phyloP scores from a whole-genome alignment of 495 filamentous ascomycete species.

The Hyaloscypha finlandica region DNA sequence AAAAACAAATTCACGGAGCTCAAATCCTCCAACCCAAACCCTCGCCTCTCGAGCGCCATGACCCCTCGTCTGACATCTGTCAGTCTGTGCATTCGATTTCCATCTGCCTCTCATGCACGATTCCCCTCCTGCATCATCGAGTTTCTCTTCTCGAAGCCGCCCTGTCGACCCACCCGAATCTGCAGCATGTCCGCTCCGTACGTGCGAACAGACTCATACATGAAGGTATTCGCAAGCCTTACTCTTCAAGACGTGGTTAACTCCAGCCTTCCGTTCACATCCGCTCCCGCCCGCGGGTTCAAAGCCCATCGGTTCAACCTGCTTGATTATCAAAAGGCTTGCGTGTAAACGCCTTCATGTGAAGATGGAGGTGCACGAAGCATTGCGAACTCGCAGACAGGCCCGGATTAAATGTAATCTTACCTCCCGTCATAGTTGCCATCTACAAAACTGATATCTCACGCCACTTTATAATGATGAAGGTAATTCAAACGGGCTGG shows the following conservation, averaged over 20 bases:
- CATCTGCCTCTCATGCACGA: neutral
- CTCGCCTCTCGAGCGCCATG: neutral
- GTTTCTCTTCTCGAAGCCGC: neutral
- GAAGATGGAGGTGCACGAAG: neutral
- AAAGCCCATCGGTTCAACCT: neutral
- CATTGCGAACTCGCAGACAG: too few species aligned
- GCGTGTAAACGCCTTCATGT: neutral
- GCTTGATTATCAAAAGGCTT: neutral
- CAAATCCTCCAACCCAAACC: neutral
- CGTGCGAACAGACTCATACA: neutral
- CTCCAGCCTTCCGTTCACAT: neutral
- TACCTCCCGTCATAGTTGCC: too few species aligned
- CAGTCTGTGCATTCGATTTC: neutral
- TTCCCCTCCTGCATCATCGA: neutral
- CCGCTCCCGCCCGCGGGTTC: neutral
- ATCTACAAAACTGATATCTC: too few species aligned
- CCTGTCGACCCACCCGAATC: neutral
- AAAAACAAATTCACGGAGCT: neutral
- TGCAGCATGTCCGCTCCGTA: neutral
- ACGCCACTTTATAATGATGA: too few species aligned
- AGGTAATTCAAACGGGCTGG: too few species aligned
- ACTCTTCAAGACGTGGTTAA: neutral
- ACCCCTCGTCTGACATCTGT: neutral
- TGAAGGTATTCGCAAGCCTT: neutral
- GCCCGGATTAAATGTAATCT: too few species aligned